These are phyloP conservation scores for Xylaria multiplex DNA, from an alignment of 2,329 filamentous ascomycete genomes.

Conservation along the genomic window DNA sequence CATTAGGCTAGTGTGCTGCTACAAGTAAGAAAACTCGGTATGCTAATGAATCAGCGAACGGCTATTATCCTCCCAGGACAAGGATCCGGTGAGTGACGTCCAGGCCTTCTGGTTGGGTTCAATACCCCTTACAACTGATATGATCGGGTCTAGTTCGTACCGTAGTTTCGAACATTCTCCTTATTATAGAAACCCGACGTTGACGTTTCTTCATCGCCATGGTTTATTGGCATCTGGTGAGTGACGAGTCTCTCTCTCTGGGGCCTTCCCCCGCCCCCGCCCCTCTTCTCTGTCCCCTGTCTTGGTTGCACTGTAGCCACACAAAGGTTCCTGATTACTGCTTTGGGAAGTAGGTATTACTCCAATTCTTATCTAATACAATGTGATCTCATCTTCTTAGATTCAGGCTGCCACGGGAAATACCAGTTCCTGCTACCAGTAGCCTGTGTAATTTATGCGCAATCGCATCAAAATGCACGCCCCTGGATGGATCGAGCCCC, in stretches of 20 bases:
- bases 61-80: conserved; percentile 6
- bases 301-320: conserved; percentile 33
- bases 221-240: conserved; percentile 15
- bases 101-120: conserved; percentile 7
- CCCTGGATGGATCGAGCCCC: conserved; percentile 16
- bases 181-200: conserved; percentile 24
- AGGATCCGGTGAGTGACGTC: conserved; percentile 13
- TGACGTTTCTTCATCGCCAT: not conserved
- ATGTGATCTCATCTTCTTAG: conserved; percentile 17
- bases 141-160: conserved; percentile 10
- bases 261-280: too few relatives aligned
- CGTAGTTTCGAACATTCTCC: conserved; percentile 20
- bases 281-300: conserved; percentile 8
- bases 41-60: conserved; percentile 4
- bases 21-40: not conserved
- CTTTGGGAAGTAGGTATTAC: conserved; percentile 33
- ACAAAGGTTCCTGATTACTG: conserved; percentile 36
- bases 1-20: too few relatives aligned
- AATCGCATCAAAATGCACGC: conserved; percentile 21
- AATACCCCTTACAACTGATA: conserved; percentile 25
- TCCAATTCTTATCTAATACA: conserved; percentile 30
- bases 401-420: conserved; percentile 17
- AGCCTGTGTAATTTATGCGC: conserved; percentile 18
- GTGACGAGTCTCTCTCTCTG: not conserved
- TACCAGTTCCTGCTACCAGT: conserved; percentile 16